These are phyloP conservation scores for Cercospora sp. DNA, from an alignment of 2,329 filamentous ascomycete genomes.

Conservation along the genomic window DNA sequence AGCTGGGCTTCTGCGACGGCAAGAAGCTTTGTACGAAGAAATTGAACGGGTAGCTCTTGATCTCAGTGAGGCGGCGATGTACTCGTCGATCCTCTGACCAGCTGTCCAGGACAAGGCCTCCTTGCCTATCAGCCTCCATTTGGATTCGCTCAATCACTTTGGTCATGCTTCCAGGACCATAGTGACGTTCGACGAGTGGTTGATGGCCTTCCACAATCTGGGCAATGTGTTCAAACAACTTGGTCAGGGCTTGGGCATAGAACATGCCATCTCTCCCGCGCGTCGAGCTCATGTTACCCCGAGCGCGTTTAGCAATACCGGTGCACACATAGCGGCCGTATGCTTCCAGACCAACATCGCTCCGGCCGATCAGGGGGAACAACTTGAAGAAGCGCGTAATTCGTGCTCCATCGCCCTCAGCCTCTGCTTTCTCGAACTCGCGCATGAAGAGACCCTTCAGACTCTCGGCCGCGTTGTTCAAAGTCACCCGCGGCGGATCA, in stretches of 20 bases:
- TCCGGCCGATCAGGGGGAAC: constrained; percentile 87
- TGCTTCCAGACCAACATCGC: constrained; percentile 86
- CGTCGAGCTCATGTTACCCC: constrained; percentile 70
- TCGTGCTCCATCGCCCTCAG: constrained; percentile 81
- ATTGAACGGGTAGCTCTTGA: constrained; percentile 96
- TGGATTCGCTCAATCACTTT: constrained; percentile 91
- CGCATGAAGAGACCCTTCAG: constrained; percentile 86
- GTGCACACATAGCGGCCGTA: constrained; percentile 96
- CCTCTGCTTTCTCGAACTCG: constrained; percentile 90
- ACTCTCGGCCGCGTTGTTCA: constrained; percentile 84
- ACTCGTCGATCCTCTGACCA: constrained; percentile 89
- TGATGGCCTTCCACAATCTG: constrained; percentile 94
- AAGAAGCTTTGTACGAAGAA: constrained; percentile 95
- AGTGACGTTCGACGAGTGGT: constrained; percentile 87
- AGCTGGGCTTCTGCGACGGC: constrained; percentile 66
- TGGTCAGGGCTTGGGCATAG: constrained; percentile 86
- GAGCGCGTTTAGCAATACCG: constrained; percentile 82
- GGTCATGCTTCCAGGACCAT: constrained; percentile 89
- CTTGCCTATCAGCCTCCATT: constrained; percentile 92
- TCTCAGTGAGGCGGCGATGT: constrained; percentile 84
- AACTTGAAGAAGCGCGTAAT: constrained; percentile 98
- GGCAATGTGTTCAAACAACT: constrained; percentile 94
- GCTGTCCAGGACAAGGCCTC: constrained; percentile 90
- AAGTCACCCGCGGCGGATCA: constrained; percentile 81
- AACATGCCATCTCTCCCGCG: constrained; percentile 78